Evolutionary conservation across 768 basidiomycete genomes (phyloP).

Genomic region (Candolleomyces efflorescens): DNA sequence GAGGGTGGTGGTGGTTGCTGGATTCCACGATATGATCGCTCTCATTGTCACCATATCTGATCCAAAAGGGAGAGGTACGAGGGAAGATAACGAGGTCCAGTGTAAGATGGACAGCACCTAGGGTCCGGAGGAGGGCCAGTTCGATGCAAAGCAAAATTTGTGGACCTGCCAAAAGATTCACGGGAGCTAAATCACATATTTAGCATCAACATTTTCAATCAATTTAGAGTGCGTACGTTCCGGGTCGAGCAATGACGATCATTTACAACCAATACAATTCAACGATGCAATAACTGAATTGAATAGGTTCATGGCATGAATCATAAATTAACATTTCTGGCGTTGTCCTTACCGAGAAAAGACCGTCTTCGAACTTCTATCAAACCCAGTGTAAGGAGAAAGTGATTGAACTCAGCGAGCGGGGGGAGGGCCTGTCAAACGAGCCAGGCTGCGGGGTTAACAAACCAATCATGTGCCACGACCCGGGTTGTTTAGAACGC

Average conservation of each 20-base stretch:
- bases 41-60: neutral
- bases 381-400: neutral
- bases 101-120: neutral
- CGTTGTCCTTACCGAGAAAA: slow-evolving; percentile 5
- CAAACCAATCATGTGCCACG: neutral
- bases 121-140: neutral
- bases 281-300: neutral
- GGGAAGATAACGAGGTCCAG: neutral
- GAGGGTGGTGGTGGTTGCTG: neutral
- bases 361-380: neutral
- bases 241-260: slow-evolving; percentile 1
- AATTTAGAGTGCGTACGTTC: neutral
- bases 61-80: neutral
- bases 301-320: neutral
- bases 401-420: no score
- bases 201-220: neutral
- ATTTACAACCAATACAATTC: slow-evolving; percentile 1
- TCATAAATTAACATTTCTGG: neutral
- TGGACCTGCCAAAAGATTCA: neutral
- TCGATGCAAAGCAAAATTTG: neutral
- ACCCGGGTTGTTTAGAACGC: no score
- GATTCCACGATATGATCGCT: neutral
- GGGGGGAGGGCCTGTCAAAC: neutral
- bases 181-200: neutral
- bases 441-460: neutral